Base-by-base conservation (phyloP, 2,329 filamentous ascomycete genomes). In the Neopestalotiopsis clavispora region DNA sequence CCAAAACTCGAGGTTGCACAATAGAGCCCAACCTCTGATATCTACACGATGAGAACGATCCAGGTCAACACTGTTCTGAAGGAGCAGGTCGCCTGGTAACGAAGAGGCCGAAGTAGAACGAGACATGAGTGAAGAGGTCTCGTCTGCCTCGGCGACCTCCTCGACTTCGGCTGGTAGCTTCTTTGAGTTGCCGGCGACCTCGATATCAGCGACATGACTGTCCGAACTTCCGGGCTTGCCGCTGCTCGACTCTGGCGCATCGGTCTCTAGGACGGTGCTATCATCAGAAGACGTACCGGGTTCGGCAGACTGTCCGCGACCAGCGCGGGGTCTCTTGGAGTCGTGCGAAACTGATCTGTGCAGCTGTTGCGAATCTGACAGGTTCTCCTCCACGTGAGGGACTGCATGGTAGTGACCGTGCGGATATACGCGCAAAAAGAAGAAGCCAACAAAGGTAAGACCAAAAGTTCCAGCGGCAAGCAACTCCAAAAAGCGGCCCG, bases 1-100 rank as follows among this genome's bases (percentile, higher is more conserved):
- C 94, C 95, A 98, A 80, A 98, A 99, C 72, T 97, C 92, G 62
- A 90, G 75, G 70, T 87, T 90, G 66, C 84, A 84, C 40, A 97
- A 82, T 77, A 99, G 86, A 17, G 87, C 86, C 76, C 94, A 84
- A 72, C 96, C 96, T 78, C 95, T 93, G 77, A 98, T 92, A 90
- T 98, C 96, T 94, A 93, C 81, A 86, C 91, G 90, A 82, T 92
- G 91, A 85, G 90, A 91, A 85, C 90, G 89, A 85, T 90, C 86
- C 81, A 90, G 86, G 88, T 91, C 88, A 88, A 92, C 85, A 85
- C 84, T 88, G 81, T 83, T 87, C 82, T 85, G 83, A 74, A 86
- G 80, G 76, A 85, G 81, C 64, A 86, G 80, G 73, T 87, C 84
- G 72, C 83, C 84, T 52, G 83, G 81, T 69, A 85, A 77, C 67